Evolutionary conservation across 768 basidiomycete species (phyloP), one percentile per base, ranked within the genome.

Genomic region (Austroboletus festivus): DNA sequence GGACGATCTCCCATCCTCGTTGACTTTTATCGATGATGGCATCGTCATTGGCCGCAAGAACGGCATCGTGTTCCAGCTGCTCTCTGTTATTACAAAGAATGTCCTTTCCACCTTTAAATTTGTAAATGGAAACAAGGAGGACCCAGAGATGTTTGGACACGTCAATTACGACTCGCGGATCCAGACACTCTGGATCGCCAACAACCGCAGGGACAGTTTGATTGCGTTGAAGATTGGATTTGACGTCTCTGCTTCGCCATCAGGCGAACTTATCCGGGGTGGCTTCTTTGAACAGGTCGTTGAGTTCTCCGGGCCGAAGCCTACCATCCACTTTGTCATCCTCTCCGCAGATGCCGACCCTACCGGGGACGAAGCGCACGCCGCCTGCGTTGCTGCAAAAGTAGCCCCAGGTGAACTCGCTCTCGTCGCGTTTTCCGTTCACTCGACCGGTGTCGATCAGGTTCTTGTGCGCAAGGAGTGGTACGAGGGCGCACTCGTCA

Each of bases 321-420:
- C 89, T 10, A 89, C 89, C 3, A 91, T 93, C 47, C 87, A 92
- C 64, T 90, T 93, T 63, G 89, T 92, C 57, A 89, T 93, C 46
- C 76, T 93, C 37, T 89, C 87, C 3, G 86, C 83, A 3, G 89
- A 92, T 57, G 83, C 86, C 4, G 89, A 91, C 65, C 88, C 88
- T 3, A 78, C 80, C 48, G 89, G 88, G 13, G 84, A 86, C 45
- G 89, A 91, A 64, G 87, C 89, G 0, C 82, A 85, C 58, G 89
- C 89, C 10, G 89, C 89, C 6, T 91, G 89, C 54, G 75, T 88
- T 19, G 89, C 89, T 3, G 89, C 89, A 3, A 90, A 90, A 59
- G 75, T 90, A 5, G 74, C 77, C 6, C 81, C 84, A 1, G 85
- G 86, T 34, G 85, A 90, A 54, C 72, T 91, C 31, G 87, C 89